phyloP scores from a whole-genome alignment of 2,329 filamentous ascomycete genomes.

The Neopestalotiopsis sp. region DNA sequence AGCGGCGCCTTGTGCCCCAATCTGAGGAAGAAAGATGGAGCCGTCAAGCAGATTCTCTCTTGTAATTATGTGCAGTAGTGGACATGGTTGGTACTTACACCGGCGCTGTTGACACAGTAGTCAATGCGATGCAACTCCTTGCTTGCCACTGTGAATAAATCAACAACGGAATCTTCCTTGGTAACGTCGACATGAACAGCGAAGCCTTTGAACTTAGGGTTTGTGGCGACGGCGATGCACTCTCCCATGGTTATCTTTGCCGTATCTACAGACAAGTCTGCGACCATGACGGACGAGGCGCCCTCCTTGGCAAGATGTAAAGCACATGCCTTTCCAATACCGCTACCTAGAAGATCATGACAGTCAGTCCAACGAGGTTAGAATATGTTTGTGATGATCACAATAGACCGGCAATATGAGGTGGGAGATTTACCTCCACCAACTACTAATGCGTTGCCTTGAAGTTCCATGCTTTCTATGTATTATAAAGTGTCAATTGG shows the following conservation, averaged over 20 bases:
- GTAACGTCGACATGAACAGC: not conserved
- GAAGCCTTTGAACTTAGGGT: not conserved
- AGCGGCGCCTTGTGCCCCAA: not conserved
- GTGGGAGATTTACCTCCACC: no score
- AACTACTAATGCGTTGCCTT: no score
- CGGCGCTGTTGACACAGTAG: conserved; percentile 9
- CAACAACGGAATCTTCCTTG: not conserved
- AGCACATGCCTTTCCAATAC: not conserved
- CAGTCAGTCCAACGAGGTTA: no score
- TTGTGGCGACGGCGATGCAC: not conserved
- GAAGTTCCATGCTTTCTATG: no score
- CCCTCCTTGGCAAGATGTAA: not conserved
- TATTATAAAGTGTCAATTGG: no score
- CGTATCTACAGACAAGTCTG: not conserved
- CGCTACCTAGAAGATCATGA: not conserved
- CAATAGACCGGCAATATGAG: no score
- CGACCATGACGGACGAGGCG: not conserved
- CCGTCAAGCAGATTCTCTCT: no score
- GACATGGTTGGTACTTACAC: not conserved
- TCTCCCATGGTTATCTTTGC: not conserved
- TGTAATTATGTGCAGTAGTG: not conserved
- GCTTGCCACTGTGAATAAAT: not conserved
- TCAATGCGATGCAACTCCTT: not conserved
- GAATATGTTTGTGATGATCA: no score
- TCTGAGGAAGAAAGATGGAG: not conserved